Evolutionary conservation across 2,329 filamentous ascomycete genomes (phyloP), one percentile per base, ranked within the genome.

Genomic region (Clonostachys rhizophaga): DNA sequence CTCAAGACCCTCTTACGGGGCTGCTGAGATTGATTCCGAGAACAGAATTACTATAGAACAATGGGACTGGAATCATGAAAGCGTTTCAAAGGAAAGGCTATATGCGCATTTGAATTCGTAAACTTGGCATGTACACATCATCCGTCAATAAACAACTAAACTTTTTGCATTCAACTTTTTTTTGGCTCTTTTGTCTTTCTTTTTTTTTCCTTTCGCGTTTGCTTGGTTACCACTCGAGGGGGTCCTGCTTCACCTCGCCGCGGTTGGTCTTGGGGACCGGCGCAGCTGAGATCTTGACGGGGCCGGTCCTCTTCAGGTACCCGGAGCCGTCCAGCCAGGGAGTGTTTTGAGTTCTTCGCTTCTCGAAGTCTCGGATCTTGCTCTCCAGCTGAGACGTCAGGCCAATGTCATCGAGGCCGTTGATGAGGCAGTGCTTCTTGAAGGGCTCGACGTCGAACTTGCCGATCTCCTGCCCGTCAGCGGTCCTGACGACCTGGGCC

Each of bases 351-450:
- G 86, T 86, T 63, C 91, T 82, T 67, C 84, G 85, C 58, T 74
- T 72, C 81, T 97, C 92, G 60, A 94, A 96, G 50, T 78, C 78
- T 49, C 79, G 72, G 62, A 97, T 96, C 78, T 95, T 91, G 52
- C 91, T 86, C 54, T 94, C 91, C 70, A 89, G 81, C 71, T 95
- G 89, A 78, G 96, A 89, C 6, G 92, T 97, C 53, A 97, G 72
- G 35, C 92, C 92, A 59, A 97, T 97, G 58, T 97, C 94, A 63
- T 97, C 92, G 10, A 97, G 82, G 0, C 92, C 92, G 62, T 97
- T 95, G 59, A 95, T 68, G 44, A 97, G 72, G 68, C 92, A 97
- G 71, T 97, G 90, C 72, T 95, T 95, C 64, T 91, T 78, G 76
- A 97, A 97, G 69, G 87, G 83, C 63, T 97, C 92, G 6, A 96